Evolutionary conservation across 164 flowering plant genomes (phyloP).

Genomic region (Macadamia integrifolia): DNA sequence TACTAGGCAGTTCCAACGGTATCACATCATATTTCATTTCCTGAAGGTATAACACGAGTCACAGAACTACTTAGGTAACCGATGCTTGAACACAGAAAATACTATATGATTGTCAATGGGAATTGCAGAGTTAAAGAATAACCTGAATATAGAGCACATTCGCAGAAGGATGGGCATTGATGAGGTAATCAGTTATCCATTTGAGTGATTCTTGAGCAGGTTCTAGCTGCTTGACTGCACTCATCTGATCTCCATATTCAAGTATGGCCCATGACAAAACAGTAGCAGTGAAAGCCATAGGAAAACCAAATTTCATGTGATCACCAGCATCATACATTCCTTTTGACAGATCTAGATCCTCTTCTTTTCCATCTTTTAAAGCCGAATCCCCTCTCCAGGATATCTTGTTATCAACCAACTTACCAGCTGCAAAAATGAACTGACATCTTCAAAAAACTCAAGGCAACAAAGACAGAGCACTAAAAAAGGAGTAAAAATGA

Average conservation of each 20-base stretch:
- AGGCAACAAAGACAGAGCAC: neutral
- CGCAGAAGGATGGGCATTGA: slow-evolving; percentile 64
- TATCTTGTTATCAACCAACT: slow-evolving; percentile 57
- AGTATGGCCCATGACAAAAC: slow-evolving; percentile 91
- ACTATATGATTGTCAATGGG: neutral
- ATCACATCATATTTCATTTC: neutral
- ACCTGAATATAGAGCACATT: slow-evolving; percentile 93
- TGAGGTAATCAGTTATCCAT: slow-evolving; percentile 91
- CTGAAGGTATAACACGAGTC: neutral
- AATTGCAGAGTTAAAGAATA: neutral
- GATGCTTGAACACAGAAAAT: neutral
- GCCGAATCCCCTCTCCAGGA: slow-evolving; percentile 89
- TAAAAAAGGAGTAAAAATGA: neutral
- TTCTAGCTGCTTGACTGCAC: slow-evolving; percentile 53
- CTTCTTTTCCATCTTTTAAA: slow-evolving; percentile 61
- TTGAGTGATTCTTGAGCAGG: slow-evolving; percentile 72
- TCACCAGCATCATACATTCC: slow-evolving; percentile 99
- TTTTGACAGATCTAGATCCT: slow-evolving; percentile 65
- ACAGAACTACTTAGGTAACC: neutral
- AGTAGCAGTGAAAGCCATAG: slow-evolving; percentile 94
- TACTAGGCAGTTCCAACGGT: too few relatives aligned
- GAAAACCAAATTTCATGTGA: slow-evolving; percentile 85
- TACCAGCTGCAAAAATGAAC: slow-evolving; percentile 50
- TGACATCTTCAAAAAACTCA: neutral
- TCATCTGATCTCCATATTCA: slow-evolving; percentile 97